A percentile compares a stretch with the other conserved stretches of the same genome.
phyloP scores from a whole-genome alignment of 306 rosid genomes.

The Parietaria judaica region DNA sequence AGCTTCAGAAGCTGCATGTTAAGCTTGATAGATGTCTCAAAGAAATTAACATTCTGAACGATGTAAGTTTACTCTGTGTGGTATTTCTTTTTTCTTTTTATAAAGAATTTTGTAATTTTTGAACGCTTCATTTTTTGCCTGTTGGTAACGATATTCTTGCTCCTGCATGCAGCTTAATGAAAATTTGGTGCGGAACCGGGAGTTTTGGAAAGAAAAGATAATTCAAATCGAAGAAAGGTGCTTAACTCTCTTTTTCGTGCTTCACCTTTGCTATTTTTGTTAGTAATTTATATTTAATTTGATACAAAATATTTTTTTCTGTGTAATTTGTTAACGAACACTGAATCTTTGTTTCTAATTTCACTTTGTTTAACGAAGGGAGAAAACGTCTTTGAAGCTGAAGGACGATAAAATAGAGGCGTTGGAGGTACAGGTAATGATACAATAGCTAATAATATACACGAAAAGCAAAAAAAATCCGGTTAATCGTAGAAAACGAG shows the following conservation, averaged over 20 bases:
- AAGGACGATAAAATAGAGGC: conserved; percentile 38
- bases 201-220: conserved; percentile 66
- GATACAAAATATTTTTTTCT: not conserved
- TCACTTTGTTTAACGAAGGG: conserved; percentile 32
- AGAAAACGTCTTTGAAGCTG: conserved; percentile 28
- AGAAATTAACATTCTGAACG: conserved; percentile 80
- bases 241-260: conserved; percentile 3
- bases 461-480: not conserved
- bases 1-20: conserved; percentile 68
- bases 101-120: not conserved
- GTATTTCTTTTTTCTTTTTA: not conserved
- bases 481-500: not conserved
- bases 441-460: not conserved
- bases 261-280: not conserved
- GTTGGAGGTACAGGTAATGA: conserved; percentile 67
- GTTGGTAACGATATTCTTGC: conserved; percentile 11
- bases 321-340: not conserved
- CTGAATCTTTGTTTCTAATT: too few species aligned
- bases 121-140: too few species aligned
- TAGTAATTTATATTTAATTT: not conserved
- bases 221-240: conserved; percentile 70
- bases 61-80: conserved; percentile 34
- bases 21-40: conserved; percentile 67
- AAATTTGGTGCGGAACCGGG: conserved; percentile 71
- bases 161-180: conserved; percentile 70